phyloP scores from a whole-genome alignment of 2,329 filamentous ascomycete genomes.

The Fusarium anthophilum region DNA sequence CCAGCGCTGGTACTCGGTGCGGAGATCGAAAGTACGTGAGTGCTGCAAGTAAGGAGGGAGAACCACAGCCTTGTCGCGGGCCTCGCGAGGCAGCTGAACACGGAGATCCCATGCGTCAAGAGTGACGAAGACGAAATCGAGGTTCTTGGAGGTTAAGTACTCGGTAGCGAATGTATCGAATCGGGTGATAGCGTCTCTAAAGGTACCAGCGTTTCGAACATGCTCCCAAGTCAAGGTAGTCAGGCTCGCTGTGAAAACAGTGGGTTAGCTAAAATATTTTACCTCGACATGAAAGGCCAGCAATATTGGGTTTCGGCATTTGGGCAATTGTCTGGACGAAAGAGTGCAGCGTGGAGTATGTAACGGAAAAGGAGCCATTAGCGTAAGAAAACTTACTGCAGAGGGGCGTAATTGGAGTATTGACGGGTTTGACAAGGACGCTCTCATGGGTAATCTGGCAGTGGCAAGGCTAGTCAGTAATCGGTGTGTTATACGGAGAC shows the following conservation, averaged over 20 bases:
- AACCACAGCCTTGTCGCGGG: slow-evolving; percentile 97
- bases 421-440: slow-evolving; percentile 96
- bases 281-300: not conserved
- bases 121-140: slow-evolving; percentile 98
- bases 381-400: slow-evolving; percentile 81
- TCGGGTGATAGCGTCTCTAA: slow-evolving; percentile 94
- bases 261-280: slow-evolving; percentile 28
- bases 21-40: slow-evolving; percentile 94
- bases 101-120: slow-evolving; percentile 98
- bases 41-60: slow-evolving; percentile 97
- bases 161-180: slow-evolving; percentile 95
- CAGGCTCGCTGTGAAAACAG: slow-evolving; percentile 76
- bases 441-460: slow-evolving; percentile 90
- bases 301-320: slow-evolving; percentile 10
- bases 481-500: not conserved
- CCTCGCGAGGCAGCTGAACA: slow-evolving; percentile 96
- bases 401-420: slow-evolving; percentile 96
- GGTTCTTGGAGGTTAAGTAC: slow-evolving; percentile 87
- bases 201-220: slow-evolving; percentile 95
- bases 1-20: slow-evolving; percentile 98
- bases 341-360: slow-evolving; percentile 27
- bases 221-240: slow-evolving; percentile 99
- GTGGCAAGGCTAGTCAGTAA: slow-evolving; percentile 24
- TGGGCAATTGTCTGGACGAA: slow-evolving; percentile 23
- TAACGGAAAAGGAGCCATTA: slow-evolving; percentile 31